Percentiles rank a stretch among this genome's conserved stretches.
Evolutionary conservation across 208 protist species (phyloP).

Genomic region (Crithidia fasciculata): DNA sequence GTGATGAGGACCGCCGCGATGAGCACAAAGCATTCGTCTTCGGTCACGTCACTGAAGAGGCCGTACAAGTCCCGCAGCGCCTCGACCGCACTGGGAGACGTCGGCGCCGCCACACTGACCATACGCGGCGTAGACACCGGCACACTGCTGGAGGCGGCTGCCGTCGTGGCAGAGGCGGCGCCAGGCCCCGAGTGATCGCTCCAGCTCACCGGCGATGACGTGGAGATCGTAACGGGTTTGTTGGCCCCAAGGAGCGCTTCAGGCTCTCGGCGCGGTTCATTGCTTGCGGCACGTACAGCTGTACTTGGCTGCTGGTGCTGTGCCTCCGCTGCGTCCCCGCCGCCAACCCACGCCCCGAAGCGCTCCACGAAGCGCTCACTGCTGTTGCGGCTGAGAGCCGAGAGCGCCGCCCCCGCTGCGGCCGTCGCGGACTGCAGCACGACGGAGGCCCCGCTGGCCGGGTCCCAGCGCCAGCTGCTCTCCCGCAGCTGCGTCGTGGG

Average conservation of each 20-base stretch:
- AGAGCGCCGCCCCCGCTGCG: neutral
- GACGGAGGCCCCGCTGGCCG: constrained; percentile 4
- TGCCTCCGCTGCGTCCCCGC: too few relatives aligned
- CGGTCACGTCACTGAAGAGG: constrained; percentile 43
- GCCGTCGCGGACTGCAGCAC: constrained; percentile 1
- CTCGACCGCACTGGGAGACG: neutral
- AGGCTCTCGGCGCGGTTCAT: too few relatives aligned
- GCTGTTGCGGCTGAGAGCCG: constrained; percentile 12
- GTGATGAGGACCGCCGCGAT: constrained; percentile 60
- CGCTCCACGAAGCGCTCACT: constrained; percentile 10
- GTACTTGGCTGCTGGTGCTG: too few relatives aligned
- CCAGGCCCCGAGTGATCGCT: too few relatives aligned
- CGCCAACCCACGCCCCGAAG: constrained; percentile 3
- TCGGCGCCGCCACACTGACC: neutral
- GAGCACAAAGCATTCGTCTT: constrained; percentile 56
- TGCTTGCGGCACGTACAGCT: too few relatives aligned
- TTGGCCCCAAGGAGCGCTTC: too few relatives aligned
- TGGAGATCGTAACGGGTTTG: too few relatives aligned
- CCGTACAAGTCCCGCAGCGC: constrained; percentile 43
- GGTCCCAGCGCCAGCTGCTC: constrained; percentile 24
- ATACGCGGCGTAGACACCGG: too few relatives aligned
- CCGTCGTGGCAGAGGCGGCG: neutral
- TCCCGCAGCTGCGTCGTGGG: constrained; percentile 1
- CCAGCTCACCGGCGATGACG: too few relatives aligned
- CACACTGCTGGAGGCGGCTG: neutral